These are phyloP conservation scores for Extremus antarcticus DNA, from an alignment of 495 filamentous ascomycete species.

Conservation along the genomic window DNA sequence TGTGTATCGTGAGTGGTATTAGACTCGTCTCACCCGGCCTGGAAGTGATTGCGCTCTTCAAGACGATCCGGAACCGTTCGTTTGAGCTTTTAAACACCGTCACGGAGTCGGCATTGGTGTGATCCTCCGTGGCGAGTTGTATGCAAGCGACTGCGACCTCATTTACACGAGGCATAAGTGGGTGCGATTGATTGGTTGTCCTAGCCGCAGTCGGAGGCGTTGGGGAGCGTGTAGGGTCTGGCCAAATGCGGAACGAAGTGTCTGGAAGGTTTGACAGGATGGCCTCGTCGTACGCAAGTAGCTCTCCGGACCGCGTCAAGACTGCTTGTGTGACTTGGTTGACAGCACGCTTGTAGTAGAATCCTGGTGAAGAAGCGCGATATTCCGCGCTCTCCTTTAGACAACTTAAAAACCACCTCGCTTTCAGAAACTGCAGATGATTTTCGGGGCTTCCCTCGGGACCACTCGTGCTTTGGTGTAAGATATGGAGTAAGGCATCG, in stretches of 20 bases:
- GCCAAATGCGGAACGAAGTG: not conserved
- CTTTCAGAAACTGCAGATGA: slow-evolving; percentile 2
- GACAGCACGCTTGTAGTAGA: slow-evolving; percentile 4
- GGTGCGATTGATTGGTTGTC: not conserved
- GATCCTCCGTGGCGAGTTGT: not conserved
- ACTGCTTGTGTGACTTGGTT: not conserved
- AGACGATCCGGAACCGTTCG: not conserved
- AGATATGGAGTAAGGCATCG: not conserved
- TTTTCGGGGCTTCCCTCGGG: not conserved
- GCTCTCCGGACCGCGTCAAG: not conserved
- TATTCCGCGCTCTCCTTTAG: not conserved
- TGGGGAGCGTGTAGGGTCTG: not conserved
- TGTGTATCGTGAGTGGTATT: not conserved
- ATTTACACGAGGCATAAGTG: not conserved
- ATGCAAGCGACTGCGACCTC: not conserved
- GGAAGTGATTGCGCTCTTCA: not conserved
- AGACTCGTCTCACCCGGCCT: not conserved
- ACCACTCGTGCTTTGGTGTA: not conserved
- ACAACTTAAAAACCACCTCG: not conserved
- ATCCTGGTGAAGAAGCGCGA: not conserved
- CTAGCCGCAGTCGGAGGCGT: not conserved
- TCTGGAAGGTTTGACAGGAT: not conserved
- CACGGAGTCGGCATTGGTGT: not conserved
- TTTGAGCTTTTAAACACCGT: slow-evolving; percentile 2
- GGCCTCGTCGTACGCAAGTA: not conserved